Base-by-base conservation (phyloP, 768 basidiomycete genomes). In the Hortiboletus campestris region DNA sequence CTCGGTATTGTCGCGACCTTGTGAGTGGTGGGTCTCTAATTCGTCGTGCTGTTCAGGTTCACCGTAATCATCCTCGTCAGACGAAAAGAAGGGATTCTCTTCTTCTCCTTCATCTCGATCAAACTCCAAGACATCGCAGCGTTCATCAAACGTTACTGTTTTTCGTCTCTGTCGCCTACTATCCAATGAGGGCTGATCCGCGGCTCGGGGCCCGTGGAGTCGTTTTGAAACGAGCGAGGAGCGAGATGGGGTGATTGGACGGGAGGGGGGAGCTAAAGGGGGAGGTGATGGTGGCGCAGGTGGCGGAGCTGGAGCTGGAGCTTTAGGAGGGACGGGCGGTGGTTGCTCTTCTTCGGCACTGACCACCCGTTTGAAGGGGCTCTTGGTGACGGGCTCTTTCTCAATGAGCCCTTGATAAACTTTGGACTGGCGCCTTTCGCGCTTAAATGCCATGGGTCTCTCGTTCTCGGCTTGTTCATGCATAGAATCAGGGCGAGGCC, bases 121-220 rank as follows among this genome's bases (percentile, higher is more conserved):
- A 66, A 90, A 91, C 65, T 92, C 90, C 31, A 92, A 70, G 12
- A 94, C 90, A 57, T 94, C 91, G 60, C 88, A 89, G 12, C 83
- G 79, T 58, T 89, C 86, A 67, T 86, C 80, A 55, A 89, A 94
- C 1, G 83, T 88, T 28, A 94, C 92, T 0, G 83, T 91, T 69
- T 91, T 93, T 57, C 88, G 71, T 29, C 83, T 78, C 62, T 82
- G 80, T 20, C 83, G 78, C 63, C 65, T 78, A 31, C 67, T 61
- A 43, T 67, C 63, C 55, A 65, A 49, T 6, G 59, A 58, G 5
- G 59, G 53, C 2, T 74, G 72, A 47, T 76, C 77, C 51, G 78
- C 83, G 4, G 81, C 72, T 31, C 91, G 85, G 6, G 91, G 91
- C 3, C 91, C 91, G 61, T 87, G 86, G 60, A 91, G 78, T 35